Evolutionary conservation across 2,329 filamentous ascomycete genomes (phyloP).

Genomic region (Xylariaceae sp.): DNA sequence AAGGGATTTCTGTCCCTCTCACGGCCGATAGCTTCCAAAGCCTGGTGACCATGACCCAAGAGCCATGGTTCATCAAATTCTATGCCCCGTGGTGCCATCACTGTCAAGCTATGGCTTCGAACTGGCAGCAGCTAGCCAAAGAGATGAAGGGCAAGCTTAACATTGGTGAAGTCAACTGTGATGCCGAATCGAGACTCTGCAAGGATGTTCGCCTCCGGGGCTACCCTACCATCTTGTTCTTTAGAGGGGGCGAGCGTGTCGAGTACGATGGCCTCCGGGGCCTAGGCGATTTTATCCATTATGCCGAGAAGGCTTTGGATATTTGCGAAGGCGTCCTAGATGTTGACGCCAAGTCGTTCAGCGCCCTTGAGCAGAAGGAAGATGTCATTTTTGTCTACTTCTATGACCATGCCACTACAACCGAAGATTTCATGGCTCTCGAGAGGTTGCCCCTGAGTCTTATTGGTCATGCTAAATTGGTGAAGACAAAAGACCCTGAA

Average conservation of each 20-base stretch:
- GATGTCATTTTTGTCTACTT: conserved; percentile 98
- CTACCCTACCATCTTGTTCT: conserved; percentile 91
- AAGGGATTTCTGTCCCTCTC: conserved; percentile 74
- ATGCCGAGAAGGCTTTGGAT: conserved; percentile 83
- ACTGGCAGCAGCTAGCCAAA: conserved; percentile 86
- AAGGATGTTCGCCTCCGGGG: conserved; percentile 80
- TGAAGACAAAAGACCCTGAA: conserved; percentile 81
- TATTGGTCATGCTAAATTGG: conserved; percentile 87
- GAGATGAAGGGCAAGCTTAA: conserved; percentile 90
- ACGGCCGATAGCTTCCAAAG: conserved; percentile 85
- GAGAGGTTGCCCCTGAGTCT: conserved; percentile 85
- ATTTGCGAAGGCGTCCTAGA: conserved; percentile 76
- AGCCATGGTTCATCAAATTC: conserved; percentile 99
- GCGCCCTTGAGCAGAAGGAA: conserved; percentile 85
- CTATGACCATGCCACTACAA: conserved; percentile 92
- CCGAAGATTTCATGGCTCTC: conserved; percentile 86
- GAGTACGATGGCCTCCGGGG: conserved; percentile 93
- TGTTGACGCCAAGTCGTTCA: conserved; percentile 75
- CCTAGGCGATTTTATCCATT: conserved; percentile 85
- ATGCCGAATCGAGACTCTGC: conserved; percentile 82
- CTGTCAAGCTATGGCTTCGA: conserved; percentile 89
- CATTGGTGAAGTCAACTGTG: conserved; percentile 95
- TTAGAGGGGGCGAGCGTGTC: conserved; percentile 86
- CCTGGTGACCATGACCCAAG: conserved; percentile 80
- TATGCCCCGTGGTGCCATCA: conserved; percentile 97